Evolutionary conservation across 1,284 basidiomycete genomes (phyloP), one percentile per base, ranked within the genome.

Genomic region (Cryptococcus floricola): DNA sequence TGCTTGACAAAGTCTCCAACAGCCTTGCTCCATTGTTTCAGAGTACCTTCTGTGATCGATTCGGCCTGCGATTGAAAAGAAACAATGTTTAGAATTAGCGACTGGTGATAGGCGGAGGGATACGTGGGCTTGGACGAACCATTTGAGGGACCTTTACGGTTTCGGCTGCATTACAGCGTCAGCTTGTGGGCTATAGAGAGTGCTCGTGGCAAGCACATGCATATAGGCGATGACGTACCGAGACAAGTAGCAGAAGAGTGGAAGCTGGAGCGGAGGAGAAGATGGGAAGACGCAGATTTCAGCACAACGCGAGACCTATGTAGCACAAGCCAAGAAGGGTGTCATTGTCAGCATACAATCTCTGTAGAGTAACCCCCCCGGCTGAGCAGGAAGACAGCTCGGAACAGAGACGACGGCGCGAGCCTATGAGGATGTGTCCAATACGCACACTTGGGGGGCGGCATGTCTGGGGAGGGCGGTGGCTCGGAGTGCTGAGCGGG

Each of bases 111-210:
- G 16, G 27, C 14, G 44, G 25, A 19, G 41, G 19, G 18, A 34
- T 8, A 9, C 16, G 34, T 12, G 31, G n/a, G 39, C 16, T 0
- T 9, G 4, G 43, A 62, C 68, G 58, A 3, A 75, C 76, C 94
- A 98, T 97, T 78, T 93, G 89, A 27, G 95, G 95, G 48, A 98
- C 95, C 81, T 98, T 94, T 71, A 98, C 85, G 56, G 88, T 89
- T 78, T 94, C 88, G 43, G 66, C 69, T 71, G 52, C 27, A 53
- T 34, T 5, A 2, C 31, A 34, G 3, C 31, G 31, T 34, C 31
- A 34, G 10, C 10, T 2, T 10, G 10, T 34, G 6, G 23, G 31
- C 31, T 10, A 18, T 39, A 27, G 14, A 19, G 18, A 48, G 10
- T 31, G 23, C 28, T 38, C 14, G 3, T 47, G 10, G 27, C 7